phyloP scores from a whole-genome alignment of 2,329 filamentous ascomycete genomes.

The Xylariomycetidae sp. region DNA sequence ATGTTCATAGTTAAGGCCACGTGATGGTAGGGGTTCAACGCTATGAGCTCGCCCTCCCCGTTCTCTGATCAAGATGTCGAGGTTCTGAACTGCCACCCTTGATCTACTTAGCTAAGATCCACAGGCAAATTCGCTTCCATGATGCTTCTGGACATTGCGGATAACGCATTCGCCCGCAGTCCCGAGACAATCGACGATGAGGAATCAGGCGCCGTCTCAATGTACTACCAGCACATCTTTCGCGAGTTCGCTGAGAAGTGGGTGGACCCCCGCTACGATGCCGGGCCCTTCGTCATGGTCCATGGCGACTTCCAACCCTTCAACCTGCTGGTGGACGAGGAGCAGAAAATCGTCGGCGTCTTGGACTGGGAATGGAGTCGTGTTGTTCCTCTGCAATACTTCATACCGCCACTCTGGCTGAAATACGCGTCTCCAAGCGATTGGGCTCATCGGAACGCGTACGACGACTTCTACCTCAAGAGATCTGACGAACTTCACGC shows the following conservation, averaged over 20 bases:
- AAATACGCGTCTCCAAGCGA: background rate
- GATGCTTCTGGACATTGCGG: slow-evolving; percentile 7
- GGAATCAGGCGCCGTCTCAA: slow-evolving; percentile 4
- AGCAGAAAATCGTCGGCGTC: slow-evolving; percentile 14
- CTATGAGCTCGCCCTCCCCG: too few relatives aligned
- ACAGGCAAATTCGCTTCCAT: too few relatives aligned
- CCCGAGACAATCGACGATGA: slow-evolving; percentile 2
- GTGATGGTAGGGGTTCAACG: too few relatives aligned
- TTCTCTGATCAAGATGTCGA: too few relatives aligned
- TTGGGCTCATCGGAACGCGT: slow-evolving; percentile 1
- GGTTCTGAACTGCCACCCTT: too few relatives aligned
- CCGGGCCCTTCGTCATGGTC: slow-evolving; percentile 11
- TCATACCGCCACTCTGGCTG: slow-evolving; percentile 21
- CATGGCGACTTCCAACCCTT: slow-evolving; percentile 11
- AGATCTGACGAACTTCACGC: slow-evolving; percentile 3
- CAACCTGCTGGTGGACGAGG: slow-evolving; percentile 12
- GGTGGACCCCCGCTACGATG: slow-evolving; percentile 8
- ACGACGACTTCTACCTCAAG: slow-evolving; percentile 1
- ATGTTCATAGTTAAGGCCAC: too few relatives aligned
- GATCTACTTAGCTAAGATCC: too few relatives aligned
- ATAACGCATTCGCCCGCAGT: slow-evolving; percentile 4
- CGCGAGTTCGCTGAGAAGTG: slow-evolving; percentile 9
- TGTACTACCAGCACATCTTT: slow-evolving; percentile 12
- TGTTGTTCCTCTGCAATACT: slow-evolving; percentile 19
- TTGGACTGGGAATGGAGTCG: slow-evolving; percentile 24